Base-by-base conservation (phyloP, 768 basidiomycete genomes). In the Agaricus sinodeliciosus region DNA sequence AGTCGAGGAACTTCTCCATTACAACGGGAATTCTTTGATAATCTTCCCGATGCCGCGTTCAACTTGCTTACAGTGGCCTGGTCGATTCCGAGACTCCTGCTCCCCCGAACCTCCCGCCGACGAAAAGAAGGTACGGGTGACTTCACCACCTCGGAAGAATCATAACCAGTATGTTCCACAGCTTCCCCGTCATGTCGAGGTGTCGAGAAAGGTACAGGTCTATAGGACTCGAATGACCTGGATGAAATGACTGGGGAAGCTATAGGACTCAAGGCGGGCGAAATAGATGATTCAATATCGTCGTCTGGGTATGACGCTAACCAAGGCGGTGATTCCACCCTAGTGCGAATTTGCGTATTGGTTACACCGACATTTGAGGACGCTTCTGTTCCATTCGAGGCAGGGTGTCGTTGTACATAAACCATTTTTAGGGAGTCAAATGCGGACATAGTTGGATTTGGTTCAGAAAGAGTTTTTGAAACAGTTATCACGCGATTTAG, bases 311-410 rank as follows among this genome's bases (percentile, higher is more conserved):
- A 69, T 0, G 61, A 56, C 13, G 56, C 49, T 9, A 67, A 52
- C 62, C 64, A 61, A 8, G 63, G 54, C 0, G 70, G 71, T 4
- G 69, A 69, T 45, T 62, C 62, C 28, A 70, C 65, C 35, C 59
- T 49, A 27, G 59, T 62, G 34, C 61, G 60, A 48, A 60, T 53
- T 31, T 19, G 15, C 28, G 39, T 34, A 15, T 45, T 26, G 35
- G 19, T 13, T 7, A 19, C 15, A 19, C 19, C 19, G 31, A 43
- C 19, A 19, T 22, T 16, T 9, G 34, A 16, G 28, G 19, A 18
- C 9, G 31, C 2, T 25, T 43, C 37, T 3, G 28, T 26, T 16
- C 43, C 36, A 31, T 26, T n/a, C 13, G 25, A 26, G 41, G 41
- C 18, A 43, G 28, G 34, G 31, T 31, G 19, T 25, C 4, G n/a